Percentiles rank a stretch among this genome's conserved stretches.
phyloP scores from a whole-genome alignment of 768 basidiomycete genomes.

The Leccinum arenicola region DNA sequence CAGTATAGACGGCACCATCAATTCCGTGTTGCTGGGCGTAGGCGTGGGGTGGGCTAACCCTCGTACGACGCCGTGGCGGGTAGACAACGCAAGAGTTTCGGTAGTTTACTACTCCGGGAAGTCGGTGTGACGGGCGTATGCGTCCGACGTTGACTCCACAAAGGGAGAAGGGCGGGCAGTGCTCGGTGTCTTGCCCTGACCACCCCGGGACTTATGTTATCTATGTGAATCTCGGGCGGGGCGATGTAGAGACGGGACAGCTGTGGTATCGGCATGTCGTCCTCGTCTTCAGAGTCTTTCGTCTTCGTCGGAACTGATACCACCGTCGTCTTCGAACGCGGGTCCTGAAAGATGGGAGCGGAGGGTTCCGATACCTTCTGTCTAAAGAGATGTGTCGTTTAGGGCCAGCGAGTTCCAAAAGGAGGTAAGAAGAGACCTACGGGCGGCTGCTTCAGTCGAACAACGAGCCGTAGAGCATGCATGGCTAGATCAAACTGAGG shows the following conservation, averaged over 20 bases:
- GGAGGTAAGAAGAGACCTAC: conserved; percentile 40
- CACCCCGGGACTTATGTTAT: not conserved
- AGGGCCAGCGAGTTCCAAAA: not conserved
- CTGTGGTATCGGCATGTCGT: too few relatives aligned
- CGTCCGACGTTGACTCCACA: conserved; percentile 12
- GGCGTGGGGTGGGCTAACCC: not conserved
- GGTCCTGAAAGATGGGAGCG: conserved; percentile 57
- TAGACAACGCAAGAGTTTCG: conserved; percentile 33
- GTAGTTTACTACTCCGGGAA: conserved; percentile 28
- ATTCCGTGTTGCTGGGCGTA: too few relatives aligned
- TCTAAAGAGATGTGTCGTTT: conserved; percentile 40
- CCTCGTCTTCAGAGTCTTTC: conserved; percentile 29
- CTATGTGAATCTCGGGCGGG: too few relatives aligned
- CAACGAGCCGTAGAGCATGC: too few relatives aligned
- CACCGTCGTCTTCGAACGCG: conserved; percentile 75
- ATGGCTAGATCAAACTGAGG: too few relatives aligned
- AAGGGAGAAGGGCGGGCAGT: conserved; percentile 24
- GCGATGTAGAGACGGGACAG: too few relatives aligned
- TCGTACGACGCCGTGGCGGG: conserved; percentile 30
- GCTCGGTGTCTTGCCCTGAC: conserved; percentile 17
- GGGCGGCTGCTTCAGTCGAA: conserved; percentile 42
- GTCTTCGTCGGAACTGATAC: conserved; percentile 51
- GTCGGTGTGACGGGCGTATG: conserved; percentile 31
- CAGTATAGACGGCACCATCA: too few relatives aligned
- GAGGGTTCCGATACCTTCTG: conserved; percentile 81